A percentile compares a stretch with the other conserved stretches of the same genome.
phyloP scores from a whole-genome alignment of 2,329 filamentous ascomycete species.

The Fonsecaea nubica region DNA sequence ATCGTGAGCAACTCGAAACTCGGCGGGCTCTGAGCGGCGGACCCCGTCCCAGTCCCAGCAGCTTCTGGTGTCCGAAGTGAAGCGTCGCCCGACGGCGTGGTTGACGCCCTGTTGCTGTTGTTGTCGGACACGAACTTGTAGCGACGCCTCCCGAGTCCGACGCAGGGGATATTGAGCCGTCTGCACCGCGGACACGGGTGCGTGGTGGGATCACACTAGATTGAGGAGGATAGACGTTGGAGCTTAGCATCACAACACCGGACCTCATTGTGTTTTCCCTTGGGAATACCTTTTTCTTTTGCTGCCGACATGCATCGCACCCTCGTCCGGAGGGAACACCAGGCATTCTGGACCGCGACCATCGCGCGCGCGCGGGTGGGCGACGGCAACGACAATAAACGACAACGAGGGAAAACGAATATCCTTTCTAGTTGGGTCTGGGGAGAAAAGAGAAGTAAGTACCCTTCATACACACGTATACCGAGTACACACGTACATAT shows the following conservation, averaged over 20 bases:
- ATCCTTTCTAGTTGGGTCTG: background rate
- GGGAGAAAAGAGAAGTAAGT: background rate
- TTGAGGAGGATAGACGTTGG: background rate
- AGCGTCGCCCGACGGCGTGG: background rate
- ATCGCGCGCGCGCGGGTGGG: background rate
- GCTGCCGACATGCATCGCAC: conserved; percentile 59
- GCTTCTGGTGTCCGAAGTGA: background rate
- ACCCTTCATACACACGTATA: too few relatives aligned
- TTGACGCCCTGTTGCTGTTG: conserved; percentile 15
- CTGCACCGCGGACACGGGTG: conserved; percentile 56
- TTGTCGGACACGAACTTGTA: conserved; percentile 56
- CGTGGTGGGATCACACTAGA: conserved; percentile 56
- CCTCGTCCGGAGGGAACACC: conserved; percentile 60
- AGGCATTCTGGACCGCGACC: conserved; percentile 47
- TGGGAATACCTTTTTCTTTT: conserved; percentile 59
- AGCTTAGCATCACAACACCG: too few relatives aligned
- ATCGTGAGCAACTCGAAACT: background rate
- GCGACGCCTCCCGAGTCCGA: conserved; percentile 56
- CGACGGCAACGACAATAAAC: too few relatives aligned
- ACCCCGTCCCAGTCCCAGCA: background rate
- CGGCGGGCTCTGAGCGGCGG: background rate
- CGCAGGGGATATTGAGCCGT: conserved; percentile 54
- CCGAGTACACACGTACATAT: too few relatives aligned
- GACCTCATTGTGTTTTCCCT: background rate
- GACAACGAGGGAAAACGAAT: background rate